Evolutionary conservation across 2,329 filamentous ascomycete species (phyloP).

Genomic region (Didymella segeticola): DNA sequence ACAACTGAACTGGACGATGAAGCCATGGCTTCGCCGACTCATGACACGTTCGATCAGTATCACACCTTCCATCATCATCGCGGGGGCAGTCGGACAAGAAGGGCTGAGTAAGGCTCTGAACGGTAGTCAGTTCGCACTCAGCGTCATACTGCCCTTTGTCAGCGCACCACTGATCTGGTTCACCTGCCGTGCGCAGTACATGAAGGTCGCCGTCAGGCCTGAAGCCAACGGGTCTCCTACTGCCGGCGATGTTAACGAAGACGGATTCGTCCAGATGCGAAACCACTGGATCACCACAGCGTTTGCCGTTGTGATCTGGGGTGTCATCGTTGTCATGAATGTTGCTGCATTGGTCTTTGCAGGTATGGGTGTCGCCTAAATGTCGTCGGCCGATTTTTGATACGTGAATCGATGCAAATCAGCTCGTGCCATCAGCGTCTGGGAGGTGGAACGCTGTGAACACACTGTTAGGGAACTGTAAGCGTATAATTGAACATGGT

Average conservation of each 20-base stretch:
- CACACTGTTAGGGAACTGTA: too few species aligned
- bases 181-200: constrained; percentile 78
- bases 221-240: not conserved
- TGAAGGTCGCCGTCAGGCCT: constrained; percentile 66
- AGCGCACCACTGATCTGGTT: constrained; percentile 84
- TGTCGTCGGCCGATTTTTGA: not conserved
- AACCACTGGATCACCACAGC: constrained; percentile 71
- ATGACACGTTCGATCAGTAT: constrained; percentile 82
- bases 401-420: not conserved
- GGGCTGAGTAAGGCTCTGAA: constrained; percentile 76
- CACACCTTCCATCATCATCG: constrained; percentile 82
- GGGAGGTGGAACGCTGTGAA: too few species aligned
- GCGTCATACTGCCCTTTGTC: constrained; percentile 82
- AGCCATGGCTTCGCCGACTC: constrained; percentile 79
- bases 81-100: constrained; percentile 74
- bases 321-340: constrained; percentile 79
- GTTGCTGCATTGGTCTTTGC: constrained; percentile 73
- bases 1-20: constrained; percentile 74
- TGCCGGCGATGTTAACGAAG: constrained; percentile 21
- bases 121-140: constrained; percentile 78
- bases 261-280: constrained; percentile 64
- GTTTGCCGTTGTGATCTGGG: constrained; percentile 71
- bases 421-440: too few species aligned
- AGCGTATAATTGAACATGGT: too few species aligned
- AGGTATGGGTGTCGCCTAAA: constrained; percentile 55